A percentile compares a stretch with the other conserved stretches of the same genome.
Evolutionary conservation across 169 alveolate species (phyloP).

Genomic region (Besnoitia besnoiti): DNA sequence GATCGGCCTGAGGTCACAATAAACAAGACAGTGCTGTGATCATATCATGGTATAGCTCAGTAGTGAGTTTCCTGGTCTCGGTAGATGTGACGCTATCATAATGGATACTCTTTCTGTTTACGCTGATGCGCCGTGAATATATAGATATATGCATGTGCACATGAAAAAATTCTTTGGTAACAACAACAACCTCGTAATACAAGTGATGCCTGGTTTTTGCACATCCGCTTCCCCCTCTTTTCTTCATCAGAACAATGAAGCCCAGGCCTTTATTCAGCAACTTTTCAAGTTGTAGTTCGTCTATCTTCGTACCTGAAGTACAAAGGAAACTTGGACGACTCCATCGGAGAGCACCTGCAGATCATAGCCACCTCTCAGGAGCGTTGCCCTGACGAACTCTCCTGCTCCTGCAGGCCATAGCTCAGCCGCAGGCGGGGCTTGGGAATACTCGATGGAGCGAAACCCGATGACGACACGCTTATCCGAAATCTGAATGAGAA

Average conservation of each 20-base stretch:
- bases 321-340: neutral
- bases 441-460: neutral
- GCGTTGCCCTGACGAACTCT: conserved; percentile 2
- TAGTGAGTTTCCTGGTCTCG: too few species aligned
- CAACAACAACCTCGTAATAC: too few species aligned
- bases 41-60: too few species aligned
- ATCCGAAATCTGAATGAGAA: conserved; percentile 15
- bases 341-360: neutral
- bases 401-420: conserved; percentile 10
- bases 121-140: too few species aligned
- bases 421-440: neutral
- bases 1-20: neutral
- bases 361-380: conserved; percentile 21
- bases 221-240: neutral
- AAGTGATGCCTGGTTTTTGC: too few species aligned
- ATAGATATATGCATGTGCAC: too few species aligned
- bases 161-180: too few species aligned
- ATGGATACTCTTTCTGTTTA: neutral
- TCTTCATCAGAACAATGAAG: neutral
- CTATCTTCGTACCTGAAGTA: neutral
- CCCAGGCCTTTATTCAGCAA: neutral
- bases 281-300: neutral
- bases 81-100: too few species aligned
- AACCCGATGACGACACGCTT: neutral
- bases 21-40: neutral